phyloP scores from a whole-genome alignment of 352 stramenopile genomes.

The Phytophthora pinifolia region DNA sequence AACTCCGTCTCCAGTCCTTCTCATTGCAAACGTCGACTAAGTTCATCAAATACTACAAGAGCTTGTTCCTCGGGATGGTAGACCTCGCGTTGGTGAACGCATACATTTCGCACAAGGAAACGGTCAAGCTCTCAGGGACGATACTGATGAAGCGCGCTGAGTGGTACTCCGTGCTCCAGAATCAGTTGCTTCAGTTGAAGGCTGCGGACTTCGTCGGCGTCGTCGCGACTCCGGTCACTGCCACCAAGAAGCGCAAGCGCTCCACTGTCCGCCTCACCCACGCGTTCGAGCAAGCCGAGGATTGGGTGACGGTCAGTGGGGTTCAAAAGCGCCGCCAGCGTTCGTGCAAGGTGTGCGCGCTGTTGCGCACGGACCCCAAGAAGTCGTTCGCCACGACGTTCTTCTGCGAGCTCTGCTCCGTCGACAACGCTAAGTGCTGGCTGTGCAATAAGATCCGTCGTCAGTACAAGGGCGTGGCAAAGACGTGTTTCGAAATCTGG shows the following conservation, averaged over 20 bases:
- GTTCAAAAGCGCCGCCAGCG: not conserved
- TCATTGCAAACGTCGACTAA: too few species aligned
- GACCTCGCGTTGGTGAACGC: slow-evolving; percentile 3
- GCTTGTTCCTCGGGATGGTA: slow-evolving; percentile 8
- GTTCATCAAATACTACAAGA: slow-evolving; percentile 28
- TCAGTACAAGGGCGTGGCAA: slow-evolving; percentile 12
- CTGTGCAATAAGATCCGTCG: slow-evolving; percentile 14
- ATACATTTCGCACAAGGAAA: not conserved
- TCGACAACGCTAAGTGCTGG: slow-evolving; percentile 19
- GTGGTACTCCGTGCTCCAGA: slow-evolving; percentile 4
- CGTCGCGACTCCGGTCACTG: not conserved
- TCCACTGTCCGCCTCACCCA: not conserved
- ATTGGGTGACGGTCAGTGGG: not conserved
- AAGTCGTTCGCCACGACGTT: slow-evolving; percentile 22
- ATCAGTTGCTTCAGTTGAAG: slow-evolving; percentile 9
- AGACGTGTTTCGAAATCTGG: slow-evolving; percentile 27
- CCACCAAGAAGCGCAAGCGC: not conserved
- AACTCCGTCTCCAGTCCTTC: too few species aligned
- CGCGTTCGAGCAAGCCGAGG: not conserved
- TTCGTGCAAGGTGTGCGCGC: not conserved
- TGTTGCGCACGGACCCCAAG: slow-evolving; percentile 8
- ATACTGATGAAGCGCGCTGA: not conserved
- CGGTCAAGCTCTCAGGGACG: not conserved
- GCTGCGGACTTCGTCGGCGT: not conserved
- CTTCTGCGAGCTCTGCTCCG: slow-evolving; percentile 21